Evolutionary conservation across 2,329 filamentous ascomycete species (phyloP), one percentile per base, ranked within the genome.

Genomic region (Talaromyces islandicus): DNA sequence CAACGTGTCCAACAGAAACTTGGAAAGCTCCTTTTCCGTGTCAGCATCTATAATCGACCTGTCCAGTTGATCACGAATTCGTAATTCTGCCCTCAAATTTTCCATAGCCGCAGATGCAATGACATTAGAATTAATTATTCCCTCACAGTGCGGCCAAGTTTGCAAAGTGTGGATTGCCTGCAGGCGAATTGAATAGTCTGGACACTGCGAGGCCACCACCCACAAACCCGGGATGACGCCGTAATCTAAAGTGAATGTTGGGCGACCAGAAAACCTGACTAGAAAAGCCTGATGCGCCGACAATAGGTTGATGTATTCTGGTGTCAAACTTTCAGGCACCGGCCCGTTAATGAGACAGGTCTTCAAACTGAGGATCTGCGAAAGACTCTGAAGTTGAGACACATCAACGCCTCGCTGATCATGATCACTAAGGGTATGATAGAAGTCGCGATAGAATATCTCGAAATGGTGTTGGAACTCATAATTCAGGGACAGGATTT

Each of bases 321-420:
- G 35, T 3, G 56, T 62, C 12, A 62, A 48, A 2, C 21, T 30
- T 14, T 17, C 38, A 32, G 58, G 51, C 4, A 58, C 56, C 10
- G 41, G 32, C 17, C 46, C 60, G 24, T 63, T 48, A 14, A 62
- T 56, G 7, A 67, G 60, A 55, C 59, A 61, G 14, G 57, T 60
- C 35, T 63, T 62, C 10, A 62, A 7, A 54, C 60, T 54, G 24
- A 65, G 57, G 3, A 43, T 60, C 46, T 63, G 60, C 0, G 6
- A 48, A 43, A 61, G 61, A 17, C 52, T 48, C 30, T 61, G 56
- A 10, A 64, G 35, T 14, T 59, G 59, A 38, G 21, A n/a, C 4
- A 50, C 24, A 21, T 50, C 43, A 21, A 50, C 4, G 19, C 43
- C 43, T 25, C 19, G 10, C 19, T 50, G 43, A 10, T 50, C 43